Base-by-base conservation (phyloP, 257 asterid genomes). In the Misopates orontium region DNA sequence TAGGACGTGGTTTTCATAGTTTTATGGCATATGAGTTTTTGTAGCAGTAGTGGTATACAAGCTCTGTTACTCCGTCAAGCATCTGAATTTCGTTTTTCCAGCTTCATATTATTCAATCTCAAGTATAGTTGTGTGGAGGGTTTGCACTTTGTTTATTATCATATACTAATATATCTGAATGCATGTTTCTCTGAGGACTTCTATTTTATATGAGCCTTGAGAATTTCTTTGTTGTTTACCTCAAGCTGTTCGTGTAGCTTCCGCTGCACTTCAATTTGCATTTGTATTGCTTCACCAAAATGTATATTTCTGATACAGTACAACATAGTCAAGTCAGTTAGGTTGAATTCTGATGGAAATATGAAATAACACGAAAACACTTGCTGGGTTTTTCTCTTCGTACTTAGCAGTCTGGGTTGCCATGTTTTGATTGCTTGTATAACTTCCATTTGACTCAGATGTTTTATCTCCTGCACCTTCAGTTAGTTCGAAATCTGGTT, bases 251-350 rank as follows among this genome's bases (percentile, higher is more conserved):
- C 97, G 12, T 85, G 87, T 17, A 90, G 84, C 76, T 85, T 82
- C 78, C 83, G 79, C 69, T 90, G 97, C 72, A 86, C 96, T 72
- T 90, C 95, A 20, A 90, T 87, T 79, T 90, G 97, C 90, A 85
- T 82, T 59, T 87, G 92, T 77, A 90, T 78, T 68, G 95, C 95
- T 64, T 87, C 95, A 1, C 82, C 87, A 28, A 77, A 68, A 48
- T 88, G 94, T 28, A 87, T 21, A 69, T 80, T 85, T 77, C 98
- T 92, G 94, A 56, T 21, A 56, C 52, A 62, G 51, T 61, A 68
- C 66, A 13, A 24, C 69, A 60, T 49, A 39, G n/a, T 76, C 1
- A 66, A 57, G 36, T 71, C 44, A 62, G 53, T 31, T 1, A 79
- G 18, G 28, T 59, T 59, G 62, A 23, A 16, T n/a, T 17, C 50